phyloP scores from a whole-genome alignment of 768 basidiomycete species.

The Leccinellum luteum region DNA sequence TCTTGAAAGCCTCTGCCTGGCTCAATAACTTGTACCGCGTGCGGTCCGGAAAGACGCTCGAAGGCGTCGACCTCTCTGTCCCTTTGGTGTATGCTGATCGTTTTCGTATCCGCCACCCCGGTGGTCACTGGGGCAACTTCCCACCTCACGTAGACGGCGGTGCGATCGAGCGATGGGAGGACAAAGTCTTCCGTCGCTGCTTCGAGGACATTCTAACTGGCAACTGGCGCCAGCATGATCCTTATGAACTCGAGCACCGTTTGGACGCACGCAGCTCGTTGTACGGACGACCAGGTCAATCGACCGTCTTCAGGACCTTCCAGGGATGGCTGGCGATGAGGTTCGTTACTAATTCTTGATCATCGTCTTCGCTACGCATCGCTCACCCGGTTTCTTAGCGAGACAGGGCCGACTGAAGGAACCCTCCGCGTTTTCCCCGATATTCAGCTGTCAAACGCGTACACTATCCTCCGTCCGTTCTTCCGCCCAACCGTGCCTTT shows the following conservation, averaged over 20 bases:
- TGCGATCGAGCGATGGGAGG: conserved; percentile 74
- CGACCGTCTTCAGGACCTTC: conserved; percentile 59
- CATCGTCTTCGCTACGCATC: not conserved
- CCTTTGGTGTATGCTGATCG: conserved; percentile 73
- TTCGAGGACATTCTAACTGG: conserved; percentile 62
- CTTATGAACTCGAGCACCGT: conserved; percentile 59
- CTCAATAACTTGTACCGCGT: conserved; percentile 63
- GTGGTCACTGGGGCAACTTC: conserved; percentile 51
- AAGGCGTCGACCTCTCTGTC: conserved; percentile 57
- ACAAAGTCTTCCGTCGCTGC: conserved; percentile 53
- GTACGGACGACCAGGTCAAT: conserved; percentile 56
- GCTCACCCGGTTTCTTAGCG: conserved; percentile 31
- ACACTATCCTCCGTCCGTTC: conserved; percentile 75
- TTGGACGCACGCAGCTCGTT: conserved; percentile 60
- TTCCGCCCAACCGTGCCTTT: conserved; percentile 50
- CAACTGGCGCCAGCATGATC: conserved; percentile 63
- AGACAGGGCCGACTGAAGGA: conserved; percentile 68
- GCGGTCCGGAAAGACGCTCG: conserved; percentile 35
- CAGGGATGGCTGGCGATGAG: conserved; percentile 79
- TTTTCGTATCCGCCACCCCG: conserved; percentile 71
- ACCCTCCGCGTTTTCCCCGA: conserved; percentile 69
- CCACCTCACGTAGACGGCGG: conserved; percentile 60
- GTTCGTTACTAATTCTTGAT: conserved; percentile 30
- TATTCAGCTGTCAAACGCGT: conserved; percentile 64
- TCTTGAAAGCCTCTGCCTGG: conserved; percentile 55